Conservation (phyloP, 176 grass and related monocot genomes). For the Eremochloa ophiuroides region DNA sequence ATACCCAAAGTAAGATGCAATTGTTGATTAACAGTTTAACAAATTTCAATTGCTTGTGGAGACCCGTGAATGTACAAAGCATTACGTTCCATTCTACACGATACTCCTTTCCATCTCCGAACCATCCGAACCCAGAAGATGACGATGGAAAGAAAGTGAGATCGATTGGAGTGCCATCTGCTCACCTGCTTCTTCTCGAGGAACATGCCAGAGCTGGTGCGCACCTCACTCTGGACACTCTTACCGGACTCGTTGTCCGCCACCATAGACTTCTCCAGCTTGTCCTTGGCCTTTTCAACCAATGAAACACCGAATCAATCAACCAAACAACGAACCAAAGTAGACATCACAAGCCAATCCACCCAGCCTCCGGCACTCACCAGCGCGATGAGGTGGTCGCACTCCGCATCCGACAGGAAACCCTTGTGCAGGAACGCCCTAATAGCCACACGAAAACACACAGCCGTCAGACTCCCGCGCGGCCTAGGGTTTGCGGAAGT, state of each 20-base stretch:
- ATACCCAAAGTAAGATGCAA: not conserved
- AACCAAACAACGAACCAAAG: not conserved
- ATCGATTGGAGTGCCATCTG: not conserved
- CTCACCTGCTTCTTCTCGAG: conserved; percentile 74
- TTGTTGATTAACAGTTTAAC: not conserved
- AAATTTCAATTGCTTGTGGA: not conserved
- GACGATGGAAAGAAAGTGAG: not conserved
- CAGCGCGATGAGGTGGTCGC: conserved; percentile 71
- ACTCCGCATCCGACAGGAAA: conserved; percentile 73
- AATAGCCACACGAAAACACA: not conserved
- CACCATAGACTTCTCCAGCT: conserved; percentile 90
- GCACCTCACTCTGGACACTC: conserved; percentile 65
- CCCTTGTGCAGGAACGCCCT: conserved; percentile 86
- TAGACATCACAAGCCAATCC: not conserved
- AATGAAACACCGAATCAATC: conserved; percentile 4
- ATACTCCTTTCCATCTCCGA: not conserved
- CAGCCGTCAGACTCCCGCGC: not conserved
- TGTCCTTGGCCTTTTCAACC: conserved; percentile 61
- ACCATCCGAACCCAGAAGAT: not conserved
- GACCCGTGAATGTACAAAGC: not conserved
- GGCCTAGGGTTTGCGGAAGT: not conserved
- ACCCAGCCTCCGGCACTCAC: conserved; percentile 26
- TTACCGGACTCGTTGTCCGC: conserved; percentile 74
- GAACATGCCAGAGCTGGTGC: conserved; percentile 93
- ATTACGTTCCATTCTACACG: conserved; percentile 8